Evolutionary conservation across 495 filamentous ascomycete genomes (phyloP).

Genomic region (Podospora anserina): DNA sequence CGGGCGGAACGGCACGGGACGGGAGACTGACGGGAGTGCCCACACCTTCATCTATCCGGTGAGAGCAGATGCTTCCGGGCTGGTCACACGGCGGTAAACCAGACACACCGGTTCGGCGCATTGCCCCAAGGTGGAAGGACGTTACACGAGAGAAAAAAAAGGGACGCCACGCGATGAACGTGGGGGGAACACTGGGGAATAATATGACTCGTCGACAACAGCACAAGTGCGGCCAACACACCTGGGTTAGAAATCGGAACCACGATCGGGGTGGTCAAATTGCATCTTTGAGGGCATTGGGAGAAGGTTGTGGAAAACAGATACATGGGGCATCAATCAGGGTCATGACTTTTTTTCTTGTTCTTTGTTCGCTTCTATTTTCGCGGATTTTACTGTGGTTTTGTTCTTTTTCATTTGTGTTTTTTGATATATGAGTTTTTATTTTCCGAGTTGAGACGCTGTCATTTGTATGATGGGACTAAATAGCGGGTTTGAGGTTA

Average conservation of each 20-base stretch:
- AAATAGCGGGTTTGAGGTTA: no score
- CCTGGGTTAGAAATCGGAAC: slow-evolving; percentile 1
- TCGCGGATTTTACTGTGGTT: background rate
- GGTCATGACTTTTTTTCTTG: background rate
- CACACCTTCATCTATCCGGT: slow-evolving; percentile 1
- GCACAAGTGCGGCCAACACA: background rate
- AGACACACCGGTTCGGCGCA: slow-evolving; percentile 1
- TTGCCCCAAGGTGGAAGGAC: background rate
- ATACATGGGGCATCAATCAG: slow-evolving; percentile 9
- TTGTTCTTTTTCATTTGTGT: background rate
- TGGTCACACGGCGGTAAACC: background rate
- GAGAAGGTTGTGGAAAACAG: slow-evolving; percentile 8
- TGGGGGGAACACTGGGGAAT: background rate
- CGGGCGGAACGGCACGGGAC: slow-evolving; percentile 19
- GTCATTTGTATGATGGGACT: no score
- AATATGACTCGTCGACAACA: background rate
- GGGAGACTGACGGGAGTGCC: slow-evolving; percentile 17
- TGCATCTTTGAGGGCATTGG: slow-evolving; percentile 3
- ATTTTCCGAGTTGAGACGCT: no score
- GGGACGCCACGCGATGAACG: background rate
- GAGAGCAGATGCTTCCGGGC: background rate
- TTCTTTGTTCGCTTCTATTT: background rate
- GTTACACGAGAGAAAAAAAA: slow-evolving; percentile 5
- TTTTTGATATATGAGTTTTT: slow-evolving; percentile 7
- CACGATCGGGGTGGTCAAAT: background rate